Evolutionary conservation across 805 yeast species (phyloP), one percentile per base, ranked within the genome.

Genomic region (Ogataea pilisensis): DNA sequence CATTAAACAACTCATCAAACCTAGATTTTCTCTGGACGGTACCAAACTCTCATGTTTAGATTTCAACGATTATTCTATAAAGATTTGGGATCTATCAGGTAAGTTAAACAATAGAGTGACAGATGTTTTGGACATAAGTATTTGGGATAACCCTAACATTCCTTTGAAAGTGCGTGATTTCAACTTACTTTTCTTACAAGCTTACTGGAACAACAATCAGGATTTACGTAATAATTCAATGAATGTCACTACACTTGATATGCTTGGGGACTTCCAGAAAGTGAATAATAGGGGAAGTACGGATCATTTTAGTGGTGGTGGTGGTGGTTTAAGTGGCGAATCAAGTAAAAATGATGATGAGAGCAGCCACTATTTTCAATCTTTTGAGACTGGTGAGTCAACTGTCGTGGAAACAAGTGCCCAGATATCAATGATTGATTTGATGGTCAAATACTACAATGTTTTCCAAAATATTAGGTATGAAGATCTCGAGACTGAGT

Each of bases 91-190:
- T 19, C 31, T 55, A n/a, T 18, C 17, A 2, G 26, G 12, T 4
- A 21, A n/a, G 12, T 22, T 11, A 7, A 22, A 22, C 7, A 7
- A 22, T 22, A 22, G 26, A 8, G 57, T 50, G 26, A 30, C 31
- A 3, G 29, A 21, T 27, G 29, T 22, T 14, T 16, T 56, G 16
- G 45, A 40, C 18, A 38, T 50, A 8, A 41, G 40, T n/a, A 39
- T 46, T 6, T 20, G 55, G 17, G 48, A 45, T 17, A 44, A 50
- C 36, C 41, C 48, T 11, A 40, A 35, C 12, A 46, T 59, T 13
- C 56, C 58, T 8, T 39, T 60, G n/a, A 55, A 58, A 35, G 50
- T 55, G 1, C 57, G 60, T 2, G 50, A 57, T 34, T 58, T 58
- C 19, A 47, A 51, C 17, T 44, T 53, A 18, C 35, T 58, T 6